These are phyloP conservation scores for Clitocybe nebularis DNA, from an alignment of 1,284 basidiomycete genomes.

Conservation along the genomic window DNA sequence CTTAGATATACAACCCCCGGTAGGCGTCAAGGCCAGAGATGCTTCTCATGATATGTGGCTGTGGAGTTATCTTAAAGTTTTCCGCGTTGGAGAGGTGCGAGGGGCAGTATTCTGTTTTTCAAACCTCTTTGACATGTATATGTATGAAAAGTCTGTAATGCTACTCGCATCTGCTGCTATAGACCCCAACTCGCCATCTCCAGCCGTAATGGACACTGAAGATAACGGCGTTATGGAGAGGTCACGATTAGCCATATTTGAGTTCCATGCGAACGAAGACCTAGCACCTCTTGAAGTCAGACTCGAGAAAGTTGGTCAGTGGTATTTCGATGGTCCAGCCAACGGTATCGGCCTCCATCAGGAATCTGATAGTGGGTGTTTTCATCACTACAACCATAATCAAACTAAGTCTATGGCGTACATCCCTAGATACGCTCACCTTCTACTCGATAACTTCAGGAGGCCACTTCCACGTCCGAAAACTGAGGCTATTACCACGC, in stretches of 20 bases:
- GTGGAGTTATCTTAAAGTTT: constrained; percentile 43
- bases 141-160: constrained; percentile 29
- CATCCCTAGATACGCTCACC: constrained; percentile 19
- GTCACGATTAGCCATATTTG: constrained; percentile 45
- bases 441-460: constrained; percentile 25
- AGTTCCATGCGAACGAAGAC: constrained; percentile 34
- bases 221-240: constrained; percentile 33
- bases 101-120: background rate
- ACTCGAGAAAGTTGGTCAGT: constrained; percentile 50
- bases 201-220: constrained; percentile 27
- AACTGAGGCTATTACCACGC: constrained; percentile 27
- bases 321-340: constrained; percentile 47
- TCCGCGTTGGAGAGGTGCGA: constrained; percentile 42
- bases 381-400: constrained; percentile 1
- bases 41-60: constrained; percentile 38
- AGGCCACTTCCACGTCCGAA: constrained; percentile 30
- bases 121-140: constrained; percentile 10
- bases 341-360: constrained; percentile 41
- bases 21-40: constrained; percentile 24
- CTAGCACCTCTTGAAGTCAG: constrained; percentile 31
- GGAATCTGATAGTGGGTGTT: constrained; percentile 41
- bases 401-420: constrained; percentile 2
- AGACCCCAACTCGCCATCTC: constrained; percentile 32
- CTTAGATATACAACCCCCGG: constrained; percentile 22
- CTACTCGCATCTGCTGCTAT: constrained; percentile 43